These are phyloP conservation scores for Hamigera avellanea DNA, from an alignment of 495 filamentous ascomycete genomes.

Conservation along the genomic window DNA sequence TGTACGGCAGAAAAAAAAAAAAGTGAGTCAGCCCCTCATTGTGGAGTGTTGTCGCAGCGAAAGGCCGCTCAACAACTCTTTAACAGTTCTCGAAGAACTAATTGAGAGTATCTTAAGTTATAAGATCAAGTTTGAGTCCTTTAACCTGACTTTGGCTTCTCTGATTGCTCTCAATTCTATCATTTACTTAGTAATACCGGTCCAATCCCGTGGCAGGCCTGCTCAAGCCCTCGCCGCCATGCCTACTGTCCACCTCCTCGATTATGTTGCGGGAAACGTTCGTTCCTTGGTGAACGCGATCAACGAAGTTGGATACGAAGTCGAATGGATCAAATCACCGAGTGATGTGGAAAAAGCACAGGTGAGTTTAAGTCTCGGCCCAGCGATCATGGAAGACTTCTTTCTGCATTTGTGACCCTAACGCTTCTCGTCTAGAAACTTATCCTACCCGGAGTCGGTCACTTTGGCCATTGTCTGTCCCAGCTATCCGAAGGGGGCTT, in stretches of 20 bases:
- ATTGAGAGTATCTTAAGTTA: too few species aligned
- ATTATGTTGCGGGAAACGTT: slow-evolving; percentile 81
- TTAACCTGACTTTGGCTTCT: too few species aligned
- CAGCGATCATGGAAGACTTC: not conserved
- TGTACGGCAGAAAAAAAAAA: not conserved
- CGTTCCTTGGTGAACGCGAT: slow-evolving; percentile 94
- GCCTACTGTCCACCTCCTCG: slow-evolving; percentile 86
- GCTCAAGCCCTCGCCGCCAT: slow-evolving; percentile 29
- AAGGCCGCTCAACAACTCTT: slow-evolving; percentile 1
- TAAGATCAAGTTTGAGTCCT: too few species aligned
- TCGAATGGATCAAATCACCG: slow-evolving; percentile 84
- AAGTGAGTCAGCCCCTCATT: slow-evolving; percentile 1
- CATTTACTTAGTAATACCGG: too few species aligned
- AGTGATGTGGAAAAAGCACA: slow-evolving; percentile 75
- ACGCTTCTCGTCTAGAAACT: slow-evolving; percentile 46
- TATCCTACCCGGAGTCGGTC: slow-evolving; percentile 90
- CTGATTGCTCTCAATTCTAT: too few species aligned
- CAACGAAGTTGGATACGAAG: slow-evolving; percentile 81
- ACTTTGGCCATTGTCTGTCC: slow-evolving; percentile 90
- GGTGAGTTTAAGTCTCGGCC: slow-evolving; percentile 35
- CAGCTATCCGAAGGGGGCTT: slow-evolving; percentile 73
- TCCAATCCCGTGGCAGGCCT: too few species aligned
- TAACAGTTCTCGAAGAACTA: too few species aligned
- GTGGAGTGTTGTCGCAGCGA: not conserved
- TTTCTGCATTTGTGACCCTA: slow-evolving; percentile 5